phyloP scores from a whole-genome alignment of 1,139 yeast species.

The Suhomyces guaymorum region DNA sequence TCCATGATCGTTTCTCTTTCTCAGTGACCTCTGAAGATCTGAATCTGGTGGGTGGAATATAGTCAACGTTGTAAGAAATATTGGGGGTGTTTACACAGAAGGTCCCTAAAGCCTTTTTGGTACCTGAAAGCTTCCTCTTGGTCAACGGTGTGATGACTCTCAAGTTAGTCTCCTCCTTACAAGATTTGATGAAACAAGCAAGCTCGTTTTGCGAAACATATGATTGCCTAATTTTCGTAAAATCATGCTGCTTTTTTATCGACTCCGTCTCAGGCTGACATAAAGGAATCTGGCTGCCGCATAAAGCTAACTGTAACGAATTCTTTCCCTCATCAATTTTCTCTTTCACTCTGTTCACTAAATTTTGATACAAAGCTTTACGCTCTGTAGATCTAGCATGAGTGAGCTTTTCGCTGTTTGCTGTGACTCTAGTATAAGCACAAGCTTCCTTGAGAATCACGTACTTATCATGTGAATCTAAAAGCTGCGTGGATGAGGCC shows the following conservation, averaged over 20 bases:
- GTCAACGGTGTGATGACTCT: constrained; percentile 15
- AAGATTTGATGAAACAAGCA: neutral
- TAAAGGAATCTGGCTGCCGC: constrained; percentile 19
- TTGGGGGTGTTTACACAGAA: constrained; percentile 32
- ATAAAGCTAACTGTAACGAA: constrained; percentile 18
- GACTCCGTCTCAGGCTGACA: constrained; percentile 16
- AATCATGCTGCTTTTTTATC: constrained; percentile 20
- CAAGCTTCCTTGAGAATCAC: constrained; percentile 38
- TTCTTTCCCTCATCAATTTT: constrained; percentile 27
- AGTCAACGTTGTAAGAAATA: constrained; percentile 27
- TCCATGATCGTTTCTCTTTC: constrained; percentile 26
- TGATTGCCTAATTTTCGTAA: constrained; percentile 23
- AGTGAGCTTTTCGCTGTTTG: constrained; percentile 18
- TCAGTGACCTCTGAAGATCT: constrained; percentile 15
- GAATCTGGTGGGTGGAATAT: constrained; percentile 34
- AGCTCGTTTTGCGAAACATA: constrained; percentile 14
- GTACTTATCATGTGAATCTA: constrained; percentile 42
- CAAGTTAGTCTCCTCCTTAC: too few species aligned
- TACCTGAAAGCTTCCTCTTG: constrained; percentile 17
- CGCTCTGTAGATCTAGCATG: constrained; percentile 19
- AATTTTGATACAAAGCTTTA: constrained; percentile 27
- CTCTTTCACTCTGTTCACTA: constrained; percentile 31
- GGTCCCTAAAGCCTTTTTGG: constrained; percentile 18
- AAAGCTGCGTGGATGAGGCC: constrained; percentile 23
- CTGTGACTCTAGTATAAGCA: constrained; percentile 34